Conservation (phyloP, 345 rosid genomes). For the Populus alba region DNA sequence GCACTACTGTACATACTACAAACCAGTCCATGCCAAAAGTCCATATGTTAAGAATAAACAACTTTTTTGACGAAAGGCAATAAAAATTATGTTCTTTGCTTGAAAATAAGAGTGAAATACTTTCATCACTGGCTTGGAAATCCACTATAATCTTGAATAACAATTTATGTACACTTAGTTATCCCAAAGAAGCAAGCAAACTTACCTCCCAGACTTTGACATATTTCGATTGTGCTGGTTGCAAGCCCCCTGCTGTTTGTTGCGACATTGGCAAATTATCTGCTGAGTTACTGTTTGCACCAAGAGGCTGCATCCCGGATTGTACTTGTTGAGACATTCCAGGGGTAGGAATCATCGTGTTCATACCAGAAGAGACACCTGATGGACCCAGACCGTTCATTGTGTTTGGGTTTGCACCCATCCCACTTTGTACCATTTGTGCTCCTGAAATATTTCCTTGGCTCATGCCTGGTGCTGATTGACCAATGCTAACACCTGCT, state of each 20-base stretch:
- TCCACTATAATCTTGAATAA: neutral
- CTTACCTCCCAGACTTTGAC: slow-evolving; percentile 97
- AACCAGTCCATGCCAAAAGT: neutral
- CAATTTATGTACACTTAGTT: neutral
- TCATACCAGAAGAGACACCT: slow-evolving; percentile 60
- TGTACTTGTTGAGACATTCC: slow-evolving; percentile 81
- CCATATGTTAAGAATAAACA: neutral
- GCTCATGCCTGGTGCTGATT: slow-evolving; percentile 57
- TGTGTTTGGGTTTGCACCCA: slow-evolving; percentile 71
- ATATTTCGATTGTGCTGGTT: slow-evolving; percentile 74
- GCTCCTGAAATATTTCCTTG: slow-evolving; percentile 78
- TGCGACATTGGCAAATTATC: slow-evolving; percentile 70
- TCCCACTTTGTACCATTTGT: slow-evolving; percentile 79
- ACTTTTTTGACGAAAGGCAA: neutral
- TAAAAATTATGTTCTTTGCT: neutral
- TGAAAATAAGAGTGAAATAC: neutral
- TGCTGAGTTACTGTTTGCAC: slow-evolving; percentile 56
- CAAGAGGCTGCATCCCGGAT: slow-evolving; percentile 63
- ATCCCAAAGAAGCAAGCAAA: neutral
- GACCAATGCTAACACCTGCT: slow-evolving; percentile 51
- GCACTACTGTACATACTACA: neutral
- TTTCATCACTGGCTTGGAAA: neutral
- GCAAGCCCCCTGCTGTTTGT: slow-evolving; percentile 65
- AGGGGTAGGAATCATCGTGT: slow-evolving; percentile 85
- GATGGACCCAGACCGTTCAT: slow-evolving; percentile 71